Evolutionary conservation across 192 early-diverging fungal genomes (phyloP).

Genomic region (Entomortierella lignicola): DNA sequence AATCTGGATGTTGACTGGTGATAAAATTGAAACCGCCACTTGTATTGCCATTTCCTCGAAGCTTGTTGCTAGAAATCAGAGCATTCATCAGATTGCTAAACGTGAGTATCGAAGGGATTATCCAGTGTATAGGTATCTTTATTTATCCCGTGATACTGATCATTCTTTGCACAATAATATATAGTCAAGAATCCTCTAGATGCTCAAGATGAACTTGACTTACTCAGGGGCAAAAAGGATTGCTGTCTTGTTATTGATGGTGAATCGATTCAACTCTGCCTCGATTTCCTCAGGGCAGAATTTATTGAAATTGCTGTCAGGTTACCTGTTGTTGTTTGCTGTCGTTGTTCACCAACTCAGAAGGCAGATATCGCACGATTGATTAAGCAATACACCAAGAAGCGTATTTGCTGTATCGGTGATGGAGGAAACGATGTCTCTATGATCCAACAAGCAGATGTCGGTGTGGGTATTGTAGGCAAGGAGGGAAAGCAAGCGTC

Average conservation of each 20-base stretch:
- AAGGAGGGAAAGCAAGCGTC: conserved; percentile 97
- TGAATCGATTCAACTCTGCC: conserved; percentile 82
- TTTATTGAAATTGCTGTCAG: conserved; percentile 82
- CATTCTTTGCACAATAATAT: background rate
- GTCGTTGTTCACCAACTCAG: conserved; percentile 96
- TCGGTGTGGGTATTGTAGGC: conserved; percentile 96
- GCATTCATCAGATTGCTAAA: conserved; percentile 83
- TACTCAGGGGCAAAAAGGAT: conserved; percentile 77
- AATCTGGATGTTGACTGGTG: conserved; percentile 99
- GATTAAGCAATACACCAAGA: conserved; percentile 79
- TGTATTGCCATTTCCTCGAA: conserved; percentile 95
- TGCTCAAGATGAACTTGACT: conserved; percentile 78
- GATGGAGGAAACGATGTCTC: conserved; percentile 98
- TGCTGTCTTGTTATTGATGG: conserved; percentile 92
- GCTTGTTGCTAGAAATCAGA: conserved; percentile 88
- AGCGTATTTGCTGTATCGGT: conserved; percentile 89
- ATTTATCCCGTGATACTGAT: background rate
- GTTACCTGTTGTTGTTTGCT: conserved; percentile 92
- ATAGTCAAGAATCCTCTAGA: conserved; percentile 60
- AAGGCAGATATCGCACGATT: conserved; percentile 91
- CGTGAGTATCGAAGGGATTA: conserved; percentile 57
- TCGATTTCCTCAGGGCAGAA: conserved; percentile 79
- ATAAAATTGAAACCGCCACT: conserved; percentile 97
- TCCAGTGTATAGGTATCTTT: background rate
- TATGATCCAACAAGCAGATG: conserved; percentile 97